phyloP scores from a whole-genome alignment of 1,284 basidiomycete species.

The Cystobasidiaceae sp. region DNA sequence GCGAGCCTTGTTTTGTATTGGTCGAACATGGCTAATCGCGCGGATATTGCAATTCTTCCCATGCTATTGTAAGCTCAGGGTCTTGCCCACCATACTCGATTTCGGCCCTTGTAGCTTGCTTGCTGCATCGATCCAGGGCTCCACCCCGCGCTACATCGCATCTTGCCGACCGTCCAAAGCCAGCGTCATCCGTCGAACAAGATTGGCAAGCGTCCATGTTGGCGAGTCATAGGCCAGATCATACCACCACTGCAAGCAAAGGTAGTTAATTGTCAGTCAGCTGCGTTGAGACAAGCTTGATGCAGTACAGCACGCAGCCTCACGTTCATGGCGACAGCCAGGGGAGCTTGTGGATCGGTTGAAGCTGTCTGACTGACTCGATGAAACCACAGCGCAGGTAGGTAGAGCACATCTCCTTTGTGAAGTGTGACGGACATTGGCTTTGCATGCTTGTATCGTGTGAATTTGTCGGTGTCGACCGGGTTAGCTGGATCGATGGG shows the following conservation, averaged over 20 bases:
- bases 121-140: too few species aligned
- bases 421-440: slow-evolving; percentile 62
- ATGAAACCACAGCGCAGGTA: slow-evolving; percentile 89
- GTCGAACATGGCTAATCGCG: too few species aligned
- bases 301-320: background rate
- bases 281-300: background rate
- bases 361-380: slow-evolving; percentile 62
- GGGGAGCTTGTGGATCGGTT: slow-evolving; percentile 5
- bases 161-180: slow-evolving; percentile 31
- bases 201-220: slow-evolving; percentile 61
- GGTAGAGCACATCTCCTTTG: slow-evolving; percentile 72
- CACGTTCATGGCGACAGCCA: slow-evolving; percentile 24
- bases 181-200: slow-evolving; percentile 53
- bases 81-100: too few species aligned
- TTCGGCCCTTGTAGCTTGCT: too few species aligned
- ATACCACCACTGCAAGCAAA: slow-evolving; percentile 75
- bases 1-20: too few species aligned
- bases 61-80: too few species aligned
- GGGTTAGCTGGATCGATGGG: slow-evolving; percentile 38
- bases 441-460: slow-evolving; percentile 51
- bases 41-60: too few species aligned
- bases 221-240: slow-evolving; percentile 67
- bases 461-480: slow-evolving; percentile 20
- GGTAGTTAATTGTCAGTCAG: background rate
- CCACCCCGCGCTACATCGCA: too few species aligned